Conservation (phyloP, 257 asterid genomes). For the Ballota nigra region DNA sequence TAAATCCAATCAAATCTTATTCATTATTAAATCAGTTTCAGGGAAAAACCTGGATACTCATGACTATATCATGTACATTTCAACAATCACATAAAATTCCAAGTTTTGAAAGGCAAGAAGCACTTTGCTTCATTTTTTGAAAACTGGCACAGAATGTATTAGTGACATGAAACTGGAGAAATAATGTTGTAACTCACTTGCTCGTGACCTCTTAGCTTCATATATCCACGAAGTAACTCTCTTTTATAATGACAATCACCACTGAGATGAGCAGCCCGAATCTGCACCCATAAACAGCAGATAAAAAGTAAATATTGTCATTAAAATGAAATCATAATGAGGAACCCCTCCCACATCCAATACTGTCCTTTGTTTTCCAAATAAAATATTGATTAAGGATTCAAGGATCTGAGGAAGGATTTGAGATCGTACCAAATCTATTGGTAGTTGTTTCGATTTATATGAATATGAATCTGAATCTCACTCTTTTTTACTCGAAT, state of each 20-base stretch:
- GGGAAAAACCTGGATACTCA: no score
- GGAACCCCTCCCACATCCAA: not conserved
- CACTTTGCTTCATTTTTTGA: not conserved
- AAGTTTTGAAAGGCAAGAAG: not conserved
- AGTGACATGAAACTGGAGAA: not conserved
- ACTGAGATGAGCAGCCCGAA: constrained; percentile 90
- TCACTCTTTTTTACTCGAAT: no score
- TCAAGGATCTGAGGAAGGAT: no score
- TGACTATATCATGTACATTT: not conserved
- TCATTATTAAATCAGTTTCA: no score
- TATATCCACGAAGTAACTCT: constrained; percentile 70
- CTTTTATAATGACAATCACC: constrained; percentile 95
- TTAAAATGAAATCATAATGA: not conserved
- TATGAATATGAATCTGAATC: no score
- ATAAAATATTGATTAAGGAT: not conserved
- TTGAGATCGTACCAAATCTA: no score
- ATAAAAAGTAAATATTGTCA: not conserved
- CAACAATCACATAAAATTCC: not conserved
- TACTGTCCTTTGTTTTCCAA: not conserved
- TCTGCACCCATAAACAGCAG: constrained; percentile 36
- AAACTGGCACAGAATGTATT: not conserved
- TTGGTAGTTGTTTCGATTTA: no score
- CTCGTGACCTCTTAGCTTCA: constrained; percentile 74
- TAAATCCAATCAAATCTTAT: no score
- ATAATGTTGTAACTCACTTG: constrained; percentile 43